Base-by-base conservation (phyloP, 2,329 filamentous ascomycete genomes). In the Fusarium odoratissimum region DNA sequence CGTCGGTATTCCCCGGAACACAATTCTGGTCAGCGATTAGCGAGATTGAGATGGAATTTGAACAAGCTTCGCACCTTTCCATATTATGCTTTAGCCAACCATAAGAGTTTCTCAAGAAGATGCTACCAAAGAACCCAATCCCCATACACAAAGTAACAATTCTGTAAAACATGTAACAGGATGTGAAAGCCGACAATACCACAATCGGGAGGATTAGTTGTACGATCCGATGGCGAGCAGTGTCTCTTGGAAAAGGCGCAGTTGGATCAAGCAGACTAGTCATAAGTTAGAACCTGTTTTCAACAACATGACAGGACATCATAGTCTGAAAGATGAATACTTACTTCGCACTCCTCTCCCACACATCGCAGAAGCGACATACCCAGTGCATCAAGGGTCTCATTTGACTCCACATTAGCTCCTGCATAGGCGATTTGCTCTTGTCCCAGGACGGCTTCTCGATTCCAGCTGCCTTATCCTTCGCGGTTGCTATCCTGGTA, bases 1-100 rank as follows among this genome's bases (percentile, higher is more conserved):
- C 5, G 93, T 95, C 0, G 93, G 93, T 0, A 95, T 90, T 21
- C 92, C 92, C 76, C 92, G 93, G 63, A 95, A 88, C 1, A 94
- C 77, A 2, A 91, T 92, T 71, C 93, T 94, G 66, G 89, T 86
- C 8, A 91, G 81, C 73, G 28, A 17, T 69, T 93, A 84, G 9
- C 91, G 81, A 8, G 5, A 1, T 13, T 13, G 0, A 30, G 8
- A n/a, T n/a, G n/a, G n/a, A n/a, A 3, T 3, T 4, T 14, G 0
- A 7, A 14, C 21, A 73, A 91, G 91, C 76, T 91, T 2, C 86
- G 91, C 92, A 95, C 77, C 91, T 83, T 11, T 38, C 25, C 3
- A 42, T n/a, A 2, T 16, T 23, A 12, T 44, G 28, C 13, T 45
- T 49, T 5, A 59, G 16, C 19, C 33, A 56, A 3, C 23, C 25